phyloP scores from a whole-genome alignment of 2,329 filamentous ascomycete species.

The Hymenoscyphus repandus region DNA sequence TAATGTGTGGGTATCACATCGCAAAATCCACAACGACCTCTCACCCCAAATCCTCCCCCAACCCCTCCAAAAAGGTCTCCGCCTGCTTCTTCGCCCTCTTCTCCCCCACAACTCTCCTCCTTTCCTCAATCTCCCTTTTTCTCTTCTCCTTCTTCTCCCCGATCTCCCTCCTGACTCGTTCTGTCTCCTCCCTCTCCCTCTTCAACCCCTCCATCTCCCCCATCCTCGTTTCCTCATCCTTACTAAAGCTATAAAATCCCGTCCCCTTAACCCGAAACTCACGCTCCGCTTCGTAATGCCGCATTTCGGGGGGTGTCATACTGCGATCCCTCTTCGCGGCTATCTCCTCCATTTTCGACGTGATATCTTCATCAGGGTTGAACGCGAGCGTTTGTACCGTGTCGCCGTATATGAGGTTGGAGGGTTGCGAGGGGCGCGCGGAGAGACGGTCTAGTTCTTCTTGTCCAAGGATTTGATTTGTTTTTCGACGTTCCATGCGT shows the following conservation, averaged over 20 bases:
- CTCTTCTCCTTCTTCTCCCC: slow-evolving; percentile 54
- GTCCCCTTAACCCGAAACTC: slow-evolving; percentile 86
- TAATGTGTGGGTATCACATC: not conserved
- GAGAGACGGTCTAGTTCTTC: slow-evolving; percentile 64
- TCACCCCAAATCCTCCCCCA: slow-evolving; percentile 34
- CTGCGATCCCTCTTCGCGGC: slow-evolving; percentile 74
- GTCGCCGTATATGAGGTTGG: slow-evolving; percentile 76
- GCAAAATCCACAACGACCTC: not conserved
- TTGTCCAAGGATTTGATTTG: slow-evolving; percentile 47
- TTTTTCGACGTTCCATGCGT: slow-evolving; percentile 52
- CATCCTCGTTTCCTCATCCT: slow-evolving; percentile 59
- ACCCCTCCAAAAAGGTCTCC: slow-evolving; percentile 63
- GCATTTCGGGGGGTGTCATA: slow-evolving; percentile 71
- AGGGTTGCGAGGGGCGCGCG: slow-evolving; percentile 61
- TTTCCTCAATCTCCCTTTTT: slow-evolving; percentile 57
- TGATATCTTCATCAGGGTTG: slow-evolving; percentile 60
- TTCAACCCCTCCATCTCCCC: slow-evolving; percentile 71
- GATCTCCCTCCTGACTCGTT: slow-evolving; percentile 44
- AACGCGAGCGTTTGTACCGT: slow-evolving; percentile 81
- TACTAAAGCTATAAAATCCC: slow-evolving; percentile 86
- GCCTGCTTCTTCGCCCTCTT: slow-evolving; percentile 62
- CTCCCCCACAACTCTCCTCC: slow-evolving; percentile 38
- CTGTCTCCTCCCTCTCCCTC: slow-evolving; percentile 61
- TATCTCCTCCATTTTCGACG: slow-evolving; percentile 69
- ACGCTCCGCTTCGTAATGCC: slow-evolving; percentile 78